Conservation (phyloP, 306 rosid genomes). For the Trifolium pratense region DNA sequence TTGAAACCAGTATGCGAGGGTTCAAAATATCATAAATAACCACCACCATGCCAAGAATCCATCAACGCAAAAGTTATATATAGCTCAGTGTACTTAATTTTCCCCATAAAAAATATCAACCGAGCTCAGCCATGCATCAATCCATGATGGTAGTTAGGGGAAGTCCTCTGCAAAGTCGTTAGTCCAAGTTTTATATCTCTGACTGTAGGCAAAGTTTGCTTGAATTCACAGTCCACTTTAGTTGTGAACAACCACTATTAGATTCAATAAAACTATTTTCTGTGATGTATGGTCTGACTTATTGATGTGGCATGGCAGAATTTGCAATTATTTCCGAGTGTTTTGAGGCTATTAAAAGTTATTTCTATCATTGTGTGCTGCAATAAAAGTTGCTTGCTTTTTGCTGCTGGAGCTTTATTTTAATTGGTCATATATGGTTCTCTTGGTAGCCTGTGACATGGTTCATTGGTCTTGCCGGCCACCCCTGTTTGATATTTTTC, state of each 20-base stretch:
- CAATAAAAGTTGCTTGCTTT: neutral
- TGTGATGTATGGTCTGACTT: neutral
- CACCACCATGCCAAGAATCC: neutral
- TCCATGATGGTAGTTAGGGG: neutral
- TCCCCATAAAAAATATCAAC: neutral
- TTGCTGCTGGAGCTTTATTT: slow-evolving; percentile 24
- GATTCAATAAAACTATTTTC: neutral
- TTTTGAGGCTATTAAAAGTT: neutral
- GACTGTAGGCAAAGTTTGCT: neutral
- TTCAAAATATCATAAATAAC: neutral
- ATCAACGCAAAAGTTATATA: neutral
- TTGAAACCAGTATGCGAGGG: neutral
- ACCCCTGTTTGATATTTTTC: neutral
- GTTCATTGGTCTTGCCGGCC: neutral
- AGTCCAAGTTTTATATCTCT: neutral
- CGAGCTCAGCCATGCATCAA: neutral
- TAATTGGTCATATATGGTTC: neutral
- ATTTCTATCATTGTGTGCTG: slow-evolving; percentile 12
- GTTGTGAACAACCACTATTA: neutral
- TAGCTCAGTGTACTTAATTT: neutral
- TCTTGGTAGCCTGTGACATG: slow-evolving; percentile 5
- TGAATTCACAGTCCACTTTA: neutral
- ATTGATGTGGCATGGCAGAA: neutral
- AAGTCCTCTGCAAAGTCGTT: neutral
- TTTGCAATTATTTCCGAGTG: slow-evolving; percentile 20